Evolutionary conservation across 1,139 yeast species (phyloP).

Genomic region (Candida pseudocylindracea): DNA sequence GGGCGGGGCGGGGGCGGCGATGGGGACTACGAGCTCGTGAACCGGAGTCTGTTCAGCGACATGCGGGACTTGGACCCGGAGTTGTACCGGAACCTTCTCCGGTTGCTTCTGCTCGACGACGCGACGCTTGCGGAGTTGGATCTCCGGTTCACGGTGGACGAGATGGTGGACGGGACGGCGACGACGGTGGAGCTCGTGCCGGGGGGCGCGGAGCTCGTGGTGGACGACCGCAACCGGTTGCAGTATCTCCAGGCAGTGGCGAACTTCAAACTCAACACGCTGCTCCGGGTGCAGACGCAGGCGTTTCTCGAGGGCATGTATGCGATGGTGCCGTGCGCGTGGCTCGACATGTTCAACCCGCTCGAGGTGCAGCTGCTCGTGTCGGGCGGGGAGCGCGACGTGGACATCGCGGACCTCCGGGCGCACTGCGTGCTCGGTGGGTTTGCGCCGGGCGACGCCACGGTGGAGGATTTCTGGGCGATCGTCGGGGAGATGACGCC

Average conservation of each 20-base stretch:
- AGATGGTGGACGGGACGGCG: constrained; percentile 14
- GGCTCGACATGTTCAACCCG: constrained; percentile 76
- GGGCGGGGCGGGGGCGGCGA: neutral
- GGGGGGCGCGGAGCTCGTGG: constrained; percentile 36
- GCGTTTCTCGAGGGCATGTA: constrained; percentile 54
- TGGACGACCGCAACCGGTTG: constrained; percentile 28
- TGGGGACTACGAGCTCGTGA: constrained; percentile 25
- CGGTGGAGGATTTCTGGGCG: constrained; percentile 51
- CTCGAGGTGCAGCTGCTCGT: constrained; percentile 66
- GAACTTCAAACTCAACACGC: constrained; percentile 51
- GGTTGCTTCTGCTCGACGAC: constrained; percentile 30
- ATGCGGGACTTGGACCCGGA: constrained; percentile 48
- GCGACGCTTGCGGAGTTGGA: constrained; percentile 37
- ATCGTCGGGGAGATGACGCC: constrained; percentile 45
- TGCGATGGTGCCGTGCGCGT: constrained; percentile 41
- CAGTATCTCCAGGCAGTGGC: constrained; percentile 65
- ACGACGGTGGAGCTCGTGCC: constrained; percentile 35
- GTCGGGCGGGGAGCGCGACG: constrained; percentile 52
- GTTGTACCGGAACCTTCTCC: constrained; percentile 40
- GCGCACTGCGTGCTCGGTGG: constrained; percentile 48
- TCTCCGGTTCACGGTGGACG: constrained; percentile 40
- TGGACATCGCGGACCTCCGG: constrained; percentile 50
- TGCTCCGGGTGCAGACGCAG: constrained; percentile 32
- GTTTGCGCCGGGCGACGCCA: constrained; percentile 28
- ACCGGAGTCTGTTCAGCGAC: constrained; percentile 43